A percentile compares a stretch with the other conserved stretches of the same genome.
These are phyloP conservation scores for Ustilago lituana DNA, from an alignment of 1,284 basidiomycete species.

Conservation along the genomic window DNA sequence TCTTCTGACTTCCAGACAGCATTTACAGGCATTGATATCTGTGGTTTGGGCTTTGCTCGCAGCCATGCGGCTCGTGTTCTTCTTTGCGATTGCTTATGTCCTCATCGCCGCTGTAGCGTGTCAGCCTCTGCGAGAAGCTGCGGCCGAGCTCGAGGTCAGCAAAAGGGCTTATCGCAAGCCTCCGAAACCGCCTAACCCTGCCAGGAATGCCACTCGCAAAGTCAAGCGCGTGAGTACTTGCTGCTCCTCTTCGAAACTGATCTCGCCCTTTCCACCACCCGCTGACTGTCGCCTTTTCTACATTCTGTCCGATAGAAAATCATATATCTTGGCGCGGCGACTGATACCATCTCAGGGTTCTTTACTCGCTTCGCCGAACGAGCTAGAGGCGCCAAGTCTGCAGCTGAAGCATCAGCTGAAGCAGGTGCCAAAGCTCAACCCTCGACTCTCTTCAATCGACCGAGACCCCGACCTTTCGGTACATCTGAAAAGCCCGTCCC, in stretches of 20 bases:
- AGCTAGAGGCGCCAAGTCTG: constrained; percentile 3
- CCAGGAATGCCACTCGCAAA: neutral
- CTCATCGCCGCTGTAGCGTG: constrained; percentile 22
- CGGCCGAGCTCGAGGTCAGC: constrained; percentile 18
- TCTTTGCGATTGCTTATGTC: constrained; percentile 15
- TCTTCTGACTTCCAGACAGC: neutral
- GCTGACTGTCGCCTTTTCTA: neutral
- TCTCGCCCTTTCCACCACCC: neutral
- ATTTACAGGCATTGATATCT: constrained; percentile 4
- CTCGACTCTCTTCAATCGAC: neutral
- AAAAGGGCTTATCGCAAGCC: constrained; percentile 10
- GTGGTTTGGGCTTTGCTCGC: neutral
- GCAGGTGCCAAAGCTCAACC: neutral
- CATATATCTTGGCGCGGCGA: neutral
- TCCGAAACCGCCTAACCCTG: neutral
- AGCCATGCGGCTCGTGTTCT: constrained; percentile 13
- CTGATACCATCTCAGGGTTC: constrained; percentile 1
- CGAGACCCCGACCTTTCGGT: neutral
- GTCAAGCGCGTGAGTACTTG: constrained; percentile 24
- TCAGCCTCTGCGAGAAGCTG: constrained; percentile 34
- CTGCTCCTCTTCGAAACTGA: neutral
- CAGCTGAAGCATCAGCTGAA: constrained; percentile 3
- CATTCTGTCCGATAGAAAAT: constrained; percentile 1
- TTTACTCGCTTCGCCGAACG: constrained; percentile 5
- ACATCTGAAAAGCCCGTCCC: neutral